Evolutionary conservation across 2,329 filamentous ascomycete genomes (phyloP).

Genomic region (Diaporthe aspalathi): DNA sequence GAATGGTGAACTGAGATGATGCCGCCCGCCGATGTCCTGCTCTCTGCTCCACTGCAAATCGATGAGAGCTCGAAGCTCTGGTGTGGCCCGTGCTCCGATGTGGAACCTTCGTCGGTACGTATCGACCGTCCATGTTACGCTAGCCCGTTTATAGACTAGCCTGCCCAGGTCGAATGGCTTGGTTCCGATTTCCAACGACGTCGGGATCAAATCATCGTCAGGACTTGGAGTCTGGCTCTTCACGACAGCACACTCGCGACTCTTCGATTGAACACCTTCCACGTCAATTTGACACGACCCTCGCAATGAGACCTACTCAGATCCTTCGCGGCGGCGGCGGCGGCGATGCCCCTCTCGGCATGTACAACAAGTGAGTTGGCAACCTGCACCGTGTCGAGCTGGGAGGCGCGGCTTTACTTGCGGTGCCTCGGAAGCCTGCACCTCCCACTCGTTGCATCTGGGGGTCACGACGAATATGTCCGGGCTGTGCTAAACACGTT

Average conservation of each 20-base stretch:
- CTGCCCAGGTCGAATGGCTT: constrained; percentile 31
- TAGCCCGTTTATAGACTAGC: constrained; percentile 13
- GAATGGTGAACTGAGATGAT: constrained; percentile 14
- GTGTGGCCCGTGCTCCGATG: constrained; percentile 26
- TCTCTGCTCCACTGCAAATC: constrained; percentile 25
- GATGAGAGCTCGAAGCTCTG: constrained; percentile 30
- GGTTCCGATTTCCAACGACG: constrained; percentile 43
- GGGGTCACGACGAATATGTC: not conserved
- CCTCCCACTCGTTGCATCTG: constrained; percentile 7
- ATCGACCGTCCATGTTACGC: not conserved
- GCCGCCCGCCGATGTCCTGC: constrained; percentile 8
- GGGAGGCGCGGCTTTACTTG: constrained; percentile 25
- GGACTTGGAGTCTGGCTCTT: constrained; percentile 6
- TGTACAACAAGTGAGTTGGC: constrained; percentile 58
- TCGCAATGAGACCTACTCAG: constrained; percentile 61
- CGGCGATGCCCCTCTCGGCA: constrained; percentile 53
- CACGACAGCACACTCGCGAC: constrained; percentile 25
- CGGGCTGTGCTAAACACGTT: constrained; percentile 42
- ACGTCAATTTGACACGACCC: constrained; percentile 44
- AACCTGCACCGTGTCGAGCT: not conserved
- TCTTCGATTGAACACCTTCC: constrained; percentile 46
- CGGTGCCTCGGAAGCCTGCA: not conserved
- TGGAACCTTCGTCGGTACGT: not conserved
- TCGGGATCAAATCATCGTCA: constrained; percentile 38
- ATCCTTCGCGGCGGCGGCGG: constrained; percentile 54